Base-by-base conservation (phyloP, 2,329 filamentous ascomycete species). In the Hymenoscyphus occultus region DNA sequence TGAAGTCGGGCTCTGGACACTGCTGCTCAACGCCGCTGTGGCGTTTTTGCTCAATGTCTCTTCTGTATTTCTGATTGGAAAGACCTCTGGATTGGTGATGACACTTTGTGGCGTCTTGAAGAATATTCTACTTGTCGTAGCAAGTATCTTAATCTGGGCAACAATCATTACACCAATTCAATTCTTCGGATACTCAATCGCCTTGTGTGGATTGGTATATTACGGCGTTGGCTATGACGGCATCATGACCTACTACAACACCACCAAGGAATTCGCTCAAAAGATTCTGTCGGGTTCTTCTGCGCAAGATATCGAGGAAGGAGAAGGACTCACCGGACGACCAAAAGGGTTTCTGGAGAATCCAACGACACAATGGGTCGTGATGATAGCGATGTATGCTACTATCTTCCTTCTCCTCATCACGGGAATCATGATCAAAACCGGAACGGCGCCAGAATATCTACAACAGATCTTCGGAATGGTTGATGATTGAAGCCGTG, bases 51-150 rank as follows among this genome's bases (percentile, higher is more conserved):
- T 94, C 66, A 94, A 94, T 79, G 89, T 93, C 61, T 92, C 90
- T 2, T 90, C 93, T 48, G 91, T 94, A 45, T 91, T 93, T 80
- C 76, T 94, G 79, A 93, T 94, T 76, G 91, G 91, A 81, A 93
- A 90, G 82, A 93, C 91, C 9, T 93, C 90, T 0, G 91, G 90
- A 61, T 87, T 94, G 59, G 89, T 93, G 70, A 88, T 94, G 75
- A 94, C 91, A 40, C 88, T 94, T 42, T 93, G 90, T 75, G 91
- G 91, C 79, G 90, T 93, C 51, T 85, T 94, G 69, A 94, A 93
- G 83, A 91, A 94, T 77, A 91, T 94, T 65, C 84, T 94, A 73
- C 87, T 94, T 56, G 90, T 94, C 64, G 80, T 83, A 60, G 89
- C 90, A 56, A 92, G 90, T 66, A 92, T 93, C 86, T 77, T 90